Evolutionary conservation across 1,284 basidiomycete species (phyloP).

Genomic region (Omphalotus olearius): DNA sequence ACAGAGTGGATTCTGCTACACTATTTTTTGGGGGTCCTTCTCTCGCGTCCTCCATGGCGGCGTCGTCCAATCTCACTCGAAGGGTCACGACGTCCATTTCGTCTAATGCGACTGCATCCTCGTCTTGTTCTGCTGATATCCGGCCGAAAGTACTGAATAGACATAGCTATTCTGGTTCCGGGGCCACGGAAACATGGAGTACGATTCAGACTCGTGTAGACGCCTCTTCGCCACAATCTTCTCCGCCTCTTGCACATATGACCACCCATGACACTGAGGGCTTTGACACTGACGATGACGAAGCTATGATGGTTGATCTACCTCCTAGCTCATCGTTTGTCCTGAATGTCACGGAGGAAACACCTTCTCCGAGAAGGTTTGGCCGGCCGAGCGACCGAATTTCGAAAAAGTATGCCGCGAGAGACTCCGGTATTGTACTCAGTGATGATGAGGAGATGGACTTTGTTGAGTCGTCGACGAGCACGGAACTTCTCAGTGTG

Average conservation of each 20-base stretch:
- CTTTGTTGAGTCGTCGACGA: constrained; percentile 23
- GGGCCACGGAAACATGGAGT: constrained; percentile 36
- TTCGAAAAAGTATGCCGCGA: constrained; percentile 64
- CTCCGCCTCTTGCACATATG: constrained; percentile 28
- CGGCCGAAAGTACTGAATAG: constrained; percentile 39
- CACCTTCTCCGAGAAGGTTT: constrained; percentile 43
- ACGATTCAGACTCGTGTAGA: constrained; percentile 35
- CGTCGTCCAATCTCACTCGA: constrained; percentile 24
- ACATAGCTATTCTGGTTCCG: constrained; percentile 56
- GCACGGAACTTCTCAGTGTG: constrained; percentile 29
- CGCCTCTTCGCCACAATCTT: constrained; percentile 45
- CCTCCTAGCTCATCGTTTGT: constrained; percentile 47
- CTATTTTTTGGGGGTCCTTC: constrained; percentile 72
- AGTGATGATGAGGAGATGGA: constrained; percentile 47
- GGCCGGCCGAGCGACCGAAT: constrained; percentile 26
- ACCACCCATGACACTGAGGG: constrained; percentile 22
- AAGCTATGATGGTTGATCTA: constrained; percentile 52
- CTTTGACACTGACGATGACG: constrained; percentile 39
- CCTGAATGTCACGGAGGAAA: constrained; percentile 49
- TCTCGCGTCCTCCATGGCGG: constrained; percentile 25
- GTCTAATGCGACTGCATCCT: constrained; percentile 18
- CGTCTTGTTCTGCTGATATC: constrained; percentile 9
- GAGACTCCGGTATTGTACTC: constrained; percentile 62
- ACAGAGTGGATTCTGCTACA: constrained; percentile 51
- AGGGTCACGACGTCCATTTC: constrained; percentile 27